Base-by-base conservation (phyloP, 2,329 filamentous ascomycete species). In the Clarireedia homoeocarpa region DNA sequence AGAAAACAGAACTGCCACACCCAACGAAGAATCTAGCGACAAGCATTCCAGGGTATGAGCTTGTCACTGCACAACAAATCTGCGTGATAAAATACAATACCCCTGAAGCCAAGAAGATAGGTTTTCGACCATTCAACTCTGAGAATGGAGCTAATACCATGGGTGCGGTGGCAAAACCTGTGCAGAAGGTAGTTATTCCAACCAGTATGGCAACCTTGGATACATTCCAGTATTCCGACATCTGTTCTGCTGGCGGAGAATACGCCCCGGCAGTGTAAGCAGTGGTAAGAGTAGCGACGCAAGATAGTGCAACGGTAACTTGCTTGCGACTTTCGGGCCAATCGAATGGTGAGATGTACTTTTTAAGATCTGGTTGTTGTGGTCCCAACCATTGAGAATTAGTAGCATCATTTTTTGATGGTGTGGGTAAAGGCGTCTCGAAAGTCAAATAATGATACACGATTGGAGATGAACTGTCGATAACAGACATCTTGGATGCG, bases 81-180 rank as follows among this genome's bases (percentile, higher is more conserved):
- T 91, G 85, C 66, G 84, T 88, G 15, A 78, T 66, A 58, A 89
- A 81, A 65, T 87, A 94, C 1, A 95, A 67, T 15, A 86, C 67
- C 0, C 90, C 90, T 7, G 88, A 85, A 1, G 77, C 75, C 24
- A 91, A 77, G 65, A 96, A 94, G 36, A 95, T 88, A 0, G 91
- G 89, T 55, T 89, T 84, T 2, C 91, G 82, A 3, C 91, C 91
- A 71, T 94, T 90, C 68, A 95, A 86, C 71, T 96, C 91, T 0
- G 86, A 90, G 62, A 96, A 86, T 0, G 91, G 91, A 0, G 91
- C 91, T 0, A 96, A 78, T 0, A 89, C 77, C 91, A 96, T 96
- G 0, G 91, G 91, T 0, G 89, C 87, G 24, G 91, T 71, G 0
- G 80, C 89, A 63, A 96, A 96, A 3, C 91, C 91, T 36, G 79